Evolutionary conservation across 2,329 filamentous ascomycete genomes (phyloP).

Genomic region (Aspergillus glaucus): DNA sequence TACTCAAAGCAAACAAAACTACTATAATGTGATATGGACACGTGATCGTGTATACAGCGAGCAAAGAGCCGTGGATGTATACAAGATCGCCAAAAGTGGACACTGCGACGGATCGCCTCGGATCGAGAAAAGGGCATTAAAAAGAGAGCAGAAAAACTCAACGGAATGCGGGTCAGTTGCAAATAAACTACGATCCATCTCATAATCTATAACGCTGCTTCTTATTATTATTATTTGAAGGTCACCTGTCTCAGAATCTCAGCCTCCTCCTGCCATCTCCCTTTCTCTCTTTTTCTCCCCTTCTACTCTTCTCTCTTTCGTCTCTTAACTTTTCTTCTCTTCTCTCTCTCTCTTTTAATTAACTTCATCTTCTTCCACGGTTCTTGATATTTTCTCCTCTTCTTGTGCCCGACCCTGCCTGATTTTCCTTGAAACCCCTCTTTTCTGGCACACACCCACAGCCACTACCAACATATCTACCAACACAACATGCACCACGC

Average conservation of each 20-base stretch:
- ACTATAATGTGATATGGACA: no score
- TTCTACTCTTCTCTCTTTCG: neutral
- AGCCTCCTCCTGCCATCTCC: no score
- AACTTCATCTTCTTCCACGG: conserved; percentile 1
- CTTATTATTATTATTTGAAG: no score
- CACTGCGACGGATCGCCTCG: neutral
- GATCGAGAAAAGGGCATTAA: neutral
- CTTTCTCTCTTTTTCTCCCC: neutral
- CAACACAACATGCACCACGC: conserved; percentile 20
- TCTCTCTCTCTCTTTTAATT: conserved; percentile 1
- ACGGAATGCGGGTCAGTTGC: no score
- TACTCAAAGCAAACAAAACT: no score
- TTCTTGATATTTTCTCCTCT: conserved; percentile 1
- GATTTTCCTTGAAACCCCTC: conserved; percentile 2
- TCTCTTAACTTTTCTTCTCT: neutral
- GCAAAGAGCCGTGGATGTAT: neutral
- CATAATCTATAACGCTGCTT: no score
- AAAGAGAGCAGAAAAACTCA: neutral
- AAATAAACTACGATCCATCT: no score
- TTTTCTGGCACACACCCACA: neutral
- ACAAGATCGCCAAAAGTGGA: neutral
- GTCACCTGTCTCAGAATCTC: no score
- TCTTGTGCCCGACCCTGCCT: conserved; percentile 15
- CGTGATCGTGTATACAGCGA: no score
- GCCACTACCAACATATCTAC: conserved; percentile 11